These are phyloP conservation scores for Nicotiana tabacum DNA, from an alignment of 257 asterid genomes.

Conservation along the genomic window DNA sequence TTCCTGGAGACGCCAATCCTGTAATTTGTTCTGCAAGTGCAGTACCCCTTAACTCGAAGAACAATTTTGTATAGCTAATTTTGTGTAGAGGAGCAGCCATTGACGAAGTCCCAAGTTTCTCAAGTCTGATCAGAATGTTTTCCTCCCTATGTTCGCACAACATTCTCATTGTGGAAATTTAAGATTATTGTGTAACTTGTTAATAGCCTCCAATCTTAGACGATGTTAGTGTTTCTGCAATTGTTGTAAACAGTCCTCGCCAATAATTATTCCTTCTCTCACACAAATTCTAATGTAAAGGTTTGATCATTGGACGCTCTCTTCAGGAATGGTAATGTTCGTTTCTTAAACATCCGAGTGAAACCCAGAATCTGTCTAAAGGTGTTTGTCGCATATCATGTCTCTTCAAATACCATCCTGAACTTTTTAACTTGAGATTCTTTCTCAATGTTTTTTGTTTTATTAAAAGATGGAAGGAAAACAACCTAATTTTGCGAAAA, in stretches of 20 bases:
- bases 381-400: background rate
- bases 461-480: background rate
- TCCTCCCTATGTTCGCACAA: conserved; percentile 17
- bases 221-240: conserved; percentile 17
- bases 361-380: background rate
- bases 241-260: conserved; percentile 18
- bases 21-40: conserved; percentile 7
- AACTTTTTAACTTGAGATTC: background rate
- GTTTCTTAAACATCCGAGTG: background rate
- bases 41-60: conserved; percentile 10
- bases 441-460: background rate
- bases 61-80: conserved; percentile 18
- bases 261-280: conserved; percentile 21
- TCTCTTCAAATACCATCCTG: background rate
- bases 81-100: conserved; percentile 17
- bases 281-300: conserved; percentile 25
- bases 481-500: background rate
- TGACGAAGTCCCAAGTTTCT: conserved; percentile 1
- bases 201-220: conserved; percentile 26
- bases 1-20: conserved; percentile 12
- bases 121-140: background rate
- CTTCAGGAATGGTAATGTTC: background rate
- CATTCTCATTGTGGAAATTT: conserved; percentile 32
- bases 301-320: background rate
- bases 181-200: conserved; percentile 30